Evolutionary conservation across 2,329 filamentous ascomycete species (phyloP).

Genomic region (Akanthomyces lecanii): DNA sequence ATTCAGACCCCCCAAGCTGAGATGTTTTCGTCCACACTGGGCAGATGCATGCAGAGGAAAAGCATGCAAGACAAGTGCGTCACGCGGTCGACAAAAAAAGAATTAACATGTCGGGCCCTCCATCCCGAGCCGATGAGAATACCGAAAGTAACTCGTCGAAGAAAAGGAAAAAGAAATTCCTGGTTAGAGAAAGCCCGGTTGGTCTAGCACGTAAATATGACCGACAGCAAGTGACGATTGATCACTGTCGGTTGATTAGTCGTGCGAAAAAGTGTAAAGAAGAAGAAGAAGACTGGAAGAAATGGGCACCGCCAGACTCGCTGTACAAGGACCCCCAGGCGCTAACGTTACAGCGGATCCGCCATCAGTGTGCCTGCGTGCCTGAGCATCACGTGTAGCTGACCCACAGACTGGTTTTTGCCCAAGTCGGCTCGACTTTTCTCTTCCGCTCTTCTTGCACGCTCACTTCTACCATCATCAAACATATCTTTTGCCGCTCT

Average conservation of each 20-base stretch:
- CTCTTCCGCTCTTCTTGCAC: not conserved
- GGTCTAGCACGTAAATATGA: constrained; percentile 60
- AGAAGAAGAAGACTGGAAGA: constrained; percentile 20
- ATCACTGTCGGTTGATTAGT: constrained; percentile 55
- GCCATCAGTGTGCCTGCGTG: not conserved
- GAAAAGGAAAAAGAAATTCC: constrained; percentile 13
- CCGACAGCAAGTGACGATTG: constrained; percentile 46
- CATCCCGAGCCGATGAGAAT: constrained; percentile 17
- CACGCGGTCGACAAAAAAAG: not conserved
- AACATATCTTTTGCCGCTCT: not conserved
- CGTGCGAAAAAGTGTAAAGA: constrained; percentile 49
- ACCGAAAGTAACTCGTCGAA: constrained; percentile 9
- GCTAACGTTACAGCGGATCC: not conserved
- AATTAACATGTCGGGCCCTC: constrained; percentile 16
- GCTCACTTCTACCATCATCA: not conserved
- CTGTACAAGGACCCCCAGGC: not conserved
- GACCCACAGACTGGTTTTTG: constrained; percentile 10
- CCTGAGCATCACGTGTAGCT: constrained; percentile 26
- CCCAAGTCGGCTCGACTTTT: constrained; percentile 8
- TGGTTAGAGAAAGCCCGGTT: constrained; percentile 32
- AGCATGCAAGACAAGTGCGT: not conserved
- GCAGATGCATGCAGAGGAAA: not conserved
- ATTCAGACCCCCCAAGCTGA: not conserved
- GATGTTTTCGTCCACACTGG: not conserved
- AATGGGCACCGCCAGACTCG: not conserved